phyloP scores from a whole-genome alignment of 2,329 filamentous ascomycete genomes.

The Fusarium multiceps region DNA sequence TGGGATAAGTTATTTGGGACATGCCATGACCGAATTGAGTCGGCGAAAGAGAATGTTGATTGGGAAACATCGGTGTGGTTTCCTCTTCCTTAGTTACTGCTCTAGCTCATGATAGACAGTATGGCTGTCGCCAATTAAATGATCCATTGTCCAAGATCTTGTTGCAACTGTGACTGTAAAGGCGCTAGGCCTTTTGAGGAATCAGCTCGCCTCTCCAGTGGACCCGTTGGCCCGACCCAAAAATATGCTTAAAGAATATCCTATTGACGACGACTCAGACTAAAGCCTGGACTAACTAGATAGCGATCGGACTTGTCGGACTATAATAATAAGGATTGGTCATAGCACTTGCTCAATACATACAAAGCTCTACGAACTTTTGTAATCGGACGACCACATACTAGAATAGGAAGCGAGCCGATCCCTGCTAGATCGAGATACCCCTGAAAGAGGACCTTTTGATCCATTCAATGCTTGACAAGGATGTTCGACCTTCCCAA shows the following conservation, averaged over 20 bases:
- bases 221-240: neutral
- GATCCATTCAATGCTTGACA: neutral
- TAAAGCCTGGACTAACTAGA: neutral
- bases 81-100: slow-evolving; percentile 2
- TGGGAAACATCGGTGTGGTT: slow-evolving; percentile 21
- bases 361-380: neutral
- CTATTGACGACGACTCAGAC: neutral
- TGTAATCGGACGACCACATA: neutral
- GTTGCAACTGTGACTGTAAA: neutral
- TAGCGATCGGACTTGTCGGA: no score
- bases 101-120: neutral
- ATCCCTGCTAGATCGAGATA: neutral
- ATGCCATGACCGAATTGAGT: slow-evolving; percentile 23
- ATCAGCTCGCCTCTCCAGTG: neutral
- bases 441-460: neutral
- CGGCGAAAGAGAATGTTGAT: slow-evolving; percentile 10
- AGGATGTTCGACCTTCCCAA: slow-evolving; percentile 5
- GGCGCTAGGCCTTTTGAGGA: neutral
- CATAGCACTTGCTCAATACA: neutral
- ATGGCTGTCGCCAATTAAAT: no score
- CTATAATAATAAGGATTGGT: neutral
- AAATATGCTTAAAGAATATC: neutral
- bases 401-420: neutral
- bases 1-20: slow-evolving; percentile 30
- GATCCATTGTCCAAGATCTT: neutral